A percentile compares a stretch with the other conserved stretches of the same genome.
Conservation (phyloP, 2,329 filamentous ascomycete genomes). For the Calonectria ilicicola region DNA sequence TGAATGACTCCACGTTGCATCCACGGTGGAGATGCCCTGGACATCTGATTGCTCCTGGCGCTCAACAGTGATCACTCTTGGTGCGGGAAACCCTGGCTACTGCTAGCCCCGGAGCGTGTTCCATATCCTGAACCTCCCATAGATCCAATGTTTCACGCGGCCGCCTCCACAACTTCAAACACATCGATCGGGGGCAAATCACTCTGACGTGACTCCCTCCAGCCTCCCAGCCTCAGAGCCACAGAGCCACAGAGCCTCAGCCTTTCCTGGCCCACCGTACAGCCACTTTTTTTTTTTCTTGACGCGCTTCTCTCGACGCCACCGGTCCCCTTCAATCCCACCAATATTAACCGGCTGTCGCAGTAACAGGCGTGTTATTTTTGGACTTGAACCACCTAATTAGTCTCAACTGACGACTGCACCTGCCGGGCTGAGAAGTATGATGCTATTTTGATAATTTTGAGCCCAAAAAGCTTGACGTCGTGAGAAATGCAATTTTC, state of each 20-base stretch:
- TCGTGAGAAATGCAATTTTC: constrained; percentile 28
- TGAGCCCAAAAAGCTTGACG: constrained; percentile 1
- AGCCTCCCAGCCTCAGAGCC: background rate
- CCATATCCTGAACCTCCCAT: constrained; percentile 29
- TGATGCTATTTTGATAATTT: constrained; percentile 1
- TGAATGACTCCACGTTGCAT: constrained; percentile 21
- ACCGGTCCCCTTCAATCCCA: background rate
- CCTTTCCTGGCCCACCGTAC: background rate
- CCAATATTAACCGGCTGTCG: constrained; percentile 15
- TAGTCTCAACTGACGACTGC: background rate
- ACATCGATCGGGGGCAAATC: constrained; percentile 23
- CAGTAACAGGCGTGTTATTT: constrained; percentile 1
- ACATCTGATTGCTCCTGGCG: constrained; percentile 2
- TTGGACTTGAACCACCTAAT: background rate
- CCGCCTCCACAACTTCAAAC: constrained; percentile 41
- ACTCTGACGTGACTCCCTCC: constrained; percentile 14
- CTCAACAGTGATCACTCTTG: constrained; percentile 22
- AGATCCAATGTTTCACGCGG: constrained; percentile 41
- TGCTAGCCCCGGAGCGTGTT: constrained; percentile 32
- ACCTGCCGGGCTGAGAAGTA: constrained; percentile 1
- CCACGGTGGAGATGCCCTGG: constrained; percentile 18
- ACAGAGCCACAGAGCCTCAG: background rate
- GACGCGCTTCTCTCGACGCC: constrained; percentile 15
- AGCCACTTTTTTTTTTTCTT: constrained; percentile 9
- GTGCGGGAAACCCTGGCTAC: constrained; percentile 29